Evolutionary conservation across 306 rosid genomes (phyloP).

Genomic region (Macrotyloma uniflorum): DNA sequence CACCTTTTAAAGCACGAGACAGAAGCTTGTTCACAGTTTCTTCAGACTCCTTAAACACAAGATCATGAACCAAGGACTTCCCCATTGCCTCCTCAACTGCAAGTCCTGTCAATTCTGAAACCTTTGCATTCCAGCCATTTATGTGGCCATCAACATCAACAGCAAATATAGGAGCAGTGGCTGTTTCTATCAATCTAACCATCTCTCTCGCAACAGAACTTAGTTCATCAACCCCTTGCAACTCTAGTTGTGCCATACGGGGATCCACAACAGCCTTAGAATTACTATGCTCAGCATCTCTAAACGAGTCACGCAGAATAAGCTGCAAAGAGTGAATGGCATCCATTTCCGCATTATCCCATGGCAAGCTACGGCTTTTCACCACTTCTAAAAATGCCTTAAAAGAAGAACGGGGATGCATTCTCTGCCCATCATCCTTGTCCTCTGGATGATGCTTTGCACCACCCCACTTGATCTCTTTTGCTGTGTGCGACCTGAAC

Average conservation of each 20-base stretch:
- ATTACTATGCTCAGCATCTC: conserved; percentile 61
- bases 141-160: conserved; percentile 82
- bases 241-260: conserved; percentile 52
- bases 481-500: conserved; percentile 92
- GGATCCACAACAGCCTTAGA: conserved; percentile 74
- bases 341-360: conserved; percentile 98
- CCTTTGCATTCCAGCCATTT: conserved; percentile 98
- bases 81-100: conserved; percentile 92
- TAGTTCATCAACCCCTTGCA: conserved; percentile 90
- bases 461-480: conserved; percentile 98
- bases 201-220: conserved; percentile 98
- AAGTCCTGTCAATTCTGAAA: conserved; percentile 92
- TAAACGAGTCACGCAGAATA: conserved; percentile 87
- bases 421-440: conserved; percentile 95
- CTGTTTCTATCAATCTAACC: conserved; percentile 98
- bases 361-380: conserved; percentile 90
- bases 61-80: conserved; percentile 82
- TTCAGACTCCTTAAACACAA: conserved; percentile 80
- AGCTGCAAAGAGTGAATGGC: conserved; percentile 98
- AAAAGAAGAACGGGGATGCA: conserved; percentile 98
- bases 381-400: conserved; percentile 97
- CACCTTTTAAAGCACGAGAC: conserved; percentile 81
- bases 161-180: conserved; percentile 97
- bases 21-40: conserved; percentile 75
- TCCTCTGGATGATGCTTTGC: conserved; percentile 99